Evolutionary conservation across 345 rosid species (phyloP), one percentile per base, ranked within the genome.

Genomic region (Eutrema yunnanense): DNA sequence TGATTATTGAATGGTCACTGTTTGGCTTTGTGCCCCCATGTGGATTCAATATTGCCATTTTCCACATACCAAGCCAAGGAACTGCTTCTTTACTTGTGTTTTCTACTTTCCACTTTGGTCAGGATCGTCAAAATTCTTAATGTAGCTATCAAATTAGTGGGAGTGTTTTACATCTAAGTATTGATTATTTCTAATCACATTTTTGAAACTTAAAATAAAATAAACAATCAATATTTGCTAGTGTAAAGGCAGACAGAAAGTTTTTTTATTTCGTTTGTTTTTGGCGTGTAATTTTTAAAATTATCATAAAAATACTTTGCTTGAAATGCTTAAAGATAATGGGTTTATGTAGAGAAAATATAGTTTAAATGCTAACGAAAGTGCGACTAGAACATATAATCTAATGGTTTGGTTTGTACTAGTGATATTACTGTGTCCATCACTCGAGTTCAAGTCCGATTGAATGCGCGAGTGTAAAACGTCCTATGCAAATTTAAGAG

Each of bases 11-110:
- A 52, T 52, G 50, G 78, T 67, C 73, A 60, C 52, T 67, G 73
- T 67, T 66, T 53, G 46, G 67, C 62, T 67, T 74, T 74, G 61
- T 74, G 66, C 62, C 55, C 14, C 67, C 78, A 74, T 74, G 78
- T 68, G 70, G 50, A 13, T 61, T 67, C 69, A 44, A 29, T 53
- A 62, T 71, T 29, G 11, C 67, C 2, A 49, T 49, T 60, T 37
- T 49, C 38, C 4, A 36, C 58, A 59, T 27, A 59, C 5, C 50
- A 2, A 38, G 41, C 60, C 54, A 48, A 49, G 5, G 14, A 71
- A 59, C 51, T 60, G 22, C 50, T 59, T 19, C 22, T 19, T 19
- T 19, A 19, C 22, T 19, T 59, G 70, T 69, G 48, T 69, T 48
- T 14, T 41, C 46, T 72, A 36, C 19, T 62, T 62, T 62, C 55